These are phyloP conservation scores for Mycotypha africana DNA, from an alignment of 371 early-diverging fungal genomes.

Conservation along the genomic window DNA sequence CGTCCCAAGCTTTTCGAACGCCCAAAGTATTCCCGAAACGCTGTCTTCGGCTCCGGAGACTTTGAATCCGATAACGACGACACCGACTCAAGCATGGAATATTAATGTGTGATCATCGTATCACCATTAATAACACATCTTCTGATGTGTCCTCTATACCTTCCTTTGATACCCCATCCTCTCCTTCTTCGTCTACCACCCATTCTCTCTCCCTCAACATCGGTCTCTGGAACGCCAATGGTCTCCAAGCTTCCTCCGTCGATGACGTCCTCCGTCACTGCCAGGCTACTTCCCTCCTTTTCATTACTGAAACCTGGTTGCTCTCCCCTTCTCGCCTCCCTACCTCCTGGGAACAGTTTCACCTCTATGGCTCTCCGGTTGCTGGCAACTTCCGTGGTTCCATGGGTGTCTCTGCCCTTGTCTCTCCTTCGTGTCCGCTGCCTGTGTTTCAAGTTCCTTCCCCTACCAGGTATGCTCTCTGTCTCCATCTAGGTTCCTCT, in stretches of 20 bases:
- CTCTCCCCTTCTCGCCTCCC: neutral
- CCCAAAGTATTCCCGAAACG: too few relatives aligned
- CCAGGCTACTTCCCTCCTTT: neutral
- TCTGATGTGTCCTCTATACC: too few relatives aligned
- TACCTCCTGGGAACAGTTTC: slow-evolving; percentile 11
- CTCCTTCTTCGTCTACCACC: neutral
- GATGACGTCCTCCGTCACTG: neutral
- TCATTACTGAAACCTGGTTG: slow-evolving; percentile 18
- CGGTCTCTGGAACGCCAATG: neutral
- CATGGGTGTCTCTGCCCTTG: slow-evolving; percentile 2
- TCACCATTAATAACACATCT: too few relatives aligned
- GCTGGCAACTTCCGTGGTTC: neutral
- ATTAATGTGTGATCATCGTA: too few relatives aligned
- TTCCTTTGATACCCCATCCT: neutral
- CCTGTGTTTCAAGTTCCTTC: neutral
- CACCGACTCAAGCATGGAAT: too few relatives aligned
- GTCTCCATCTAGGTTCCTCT: too few relatives aligned
- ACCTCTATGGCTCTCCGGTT: slow-evolving; percentile 7
- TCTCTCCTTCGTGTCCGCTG: neutral
- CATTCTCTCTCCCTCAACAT: neutral
- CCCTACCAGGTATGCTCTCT: too few relatives aligned
- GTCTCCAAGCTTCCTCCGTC: neutral
- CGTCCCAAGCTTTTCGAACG: too few relatives aligned
- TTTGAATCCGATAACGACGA: too few relatives aligned
- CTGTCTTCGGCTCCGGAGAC: too few relatives aligned